A percentile compares a stretch with the other conserved stretches of the same genome.
Conservation (phyloP, 2,329 filamentous ascomycete genomes). For the Ploettnerulaceae sp. region DNA sequence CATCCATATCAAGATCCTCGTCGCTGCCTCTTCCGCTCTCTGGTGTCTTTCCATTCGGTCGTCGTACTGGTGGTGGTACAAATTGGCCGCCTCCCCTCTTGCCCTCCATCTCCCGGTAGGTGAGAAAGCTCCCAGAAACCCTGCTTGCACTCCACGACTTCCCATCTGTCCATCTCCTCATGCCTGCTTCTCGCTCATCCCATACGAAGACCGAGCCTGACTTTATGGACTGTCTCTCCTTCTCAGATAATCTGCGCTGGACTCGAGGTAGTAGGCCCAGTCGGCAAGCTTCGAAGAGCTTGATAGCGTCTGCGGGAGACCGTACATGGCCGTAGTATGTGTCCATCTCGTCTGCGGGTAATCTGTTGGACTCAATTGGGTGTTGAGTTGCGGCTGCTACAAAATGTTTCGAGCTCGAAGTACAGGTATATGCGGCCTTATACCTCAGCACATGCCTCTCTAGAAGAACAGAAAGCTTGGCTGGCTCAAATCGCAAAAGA, state of each 20-base stretch:
- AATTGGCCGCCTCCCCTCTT: conserved; percentile 80
- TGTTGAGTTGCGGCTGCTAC: background rate
- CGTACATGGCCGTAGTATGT: conserved; percentile 94
- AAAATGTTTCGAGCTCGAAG: background rate
- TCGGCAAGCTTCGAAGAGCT: conserved; percentile 95
- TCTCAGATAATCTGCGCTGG: conserved; percentile 92
- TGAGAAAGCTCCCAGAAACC: conserved; percentile 94
- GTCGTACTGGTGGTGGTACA: conserved; percentile 50
- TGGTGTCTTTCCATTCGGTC: conserved; percentile 67
- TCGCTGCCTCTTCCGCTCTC: conserved; percentile 78
- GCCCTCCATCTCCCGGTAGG: conserved; percentile 98
- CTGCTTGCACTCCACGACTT: conserved; percentile 99
- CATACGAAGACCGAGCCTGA: conserved; percentile 99
- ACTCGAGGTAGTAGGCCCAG: conserved; percentile 86
- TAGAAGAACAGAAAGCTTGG: background rate
- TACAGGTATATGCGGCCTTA: background rate
- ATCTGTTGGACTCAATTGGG: conserved; percentile 11
- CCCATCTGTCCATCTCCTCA: conserved; percentile 97
- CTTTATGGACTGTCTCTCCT: conserved; percentile 92
- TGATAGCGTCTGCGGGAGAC: conserved; percentile 94
- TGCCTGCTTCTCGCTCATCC: conserved; percentile 97
- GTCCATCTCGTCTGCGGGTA: conserved; percentile 61
- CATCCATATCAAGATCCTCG: conserved; percentile 67
- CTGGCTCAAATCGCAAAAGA: background rate
- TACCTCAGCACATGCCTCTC: conserved; percentile 6